Conservation (phyloP, 129 eudicot genomes). For the Centella asiatica region DNA sequence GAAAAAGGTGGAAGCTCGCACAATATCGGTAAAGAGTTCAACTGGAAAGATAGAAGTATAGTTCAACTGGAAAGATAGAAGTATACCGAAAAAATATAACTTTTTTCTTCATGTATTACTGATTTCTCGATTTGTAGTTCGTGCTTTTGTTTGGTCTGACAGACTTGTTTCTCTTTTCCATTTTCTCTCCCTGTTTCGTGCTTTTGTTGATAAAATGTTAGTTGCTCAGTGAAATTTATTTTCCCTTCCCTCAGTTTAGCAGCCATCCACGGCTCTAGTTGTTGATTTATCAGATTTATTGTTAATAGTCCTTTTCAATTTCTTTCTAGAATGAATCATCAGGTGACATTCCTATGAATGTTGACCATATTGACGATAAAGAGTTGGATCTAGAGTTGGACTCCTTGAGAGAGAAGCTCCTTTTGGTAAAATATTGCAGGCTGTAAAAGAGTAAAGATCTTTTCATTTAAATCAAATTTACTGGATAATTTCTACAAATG, state of each 20-base stretch:
- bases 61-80: no score
- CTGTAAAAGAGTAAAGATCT: no score
- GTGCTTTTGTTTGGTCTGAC: not conserved
- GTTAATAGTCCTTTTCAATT: constrained; percentile 5
- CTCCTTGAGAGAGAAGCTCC: constrained; percentile 45
- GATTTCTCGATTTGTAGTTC: not conserved
- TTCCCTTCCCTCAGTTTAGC: not conserved
- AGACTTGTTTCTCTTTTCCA: no score
- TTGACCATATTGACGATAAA: constrained; percentile 40
- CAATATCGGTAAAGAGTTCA: not conserved
- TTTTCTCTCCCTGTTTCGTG: no score
- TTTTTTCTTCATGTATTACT: no score
- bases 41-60: no score
- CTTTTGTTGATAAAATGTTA: not conserved
- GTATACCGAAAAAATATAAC: no score
- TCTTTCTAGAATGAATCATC: constrained; percentile 40
- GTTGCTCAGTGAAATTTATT: not conserved
- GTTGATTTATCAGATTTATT: not conserved
- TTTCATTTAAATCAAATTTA: constrained; percentile 2
- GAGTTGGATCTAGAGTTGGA: constrained; percentile 59
- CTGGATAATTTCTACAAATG: not conserved
- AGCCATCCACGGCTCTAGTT: not conserved
- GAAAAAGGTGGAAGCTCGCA: not conserved
- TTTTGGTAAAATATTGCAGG: constrained; percentile 32
- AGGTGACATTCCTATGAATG: constrained; percentile 35